These are phyloP conservation scores for Gnetum montanum DNA, from an alignment of 75 land plant genomes.

Conservation along the genomic window DNA sequence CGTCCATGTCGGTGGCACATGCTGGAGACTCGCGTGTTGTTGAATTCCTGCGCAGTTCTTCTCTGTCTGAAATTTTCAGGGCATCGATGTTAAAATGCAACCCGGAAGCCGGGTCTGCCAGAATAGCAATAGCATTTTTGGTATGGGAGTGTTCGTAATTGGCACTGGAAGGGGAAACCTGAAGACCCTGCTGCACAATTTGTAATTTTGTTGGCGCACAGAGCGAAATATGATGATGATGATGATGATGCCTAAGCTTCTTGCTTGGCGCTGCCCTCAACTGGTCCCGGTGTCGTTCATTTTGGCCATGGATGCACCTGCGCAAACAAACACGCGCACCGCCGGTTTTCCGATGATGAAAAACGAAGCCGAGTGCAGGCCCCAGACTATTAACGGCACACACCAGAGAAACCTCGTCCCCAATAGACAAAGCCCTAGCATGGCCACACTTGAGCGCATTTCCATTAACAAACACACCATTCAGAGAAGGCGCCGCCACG, in stretches of 20 bases:
- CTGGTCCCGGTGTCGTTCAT: no score
- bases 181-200: no score
- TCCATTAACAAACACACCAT: constrained; percentile 74
- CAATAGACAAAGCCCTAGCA: constrained; percentile 17
- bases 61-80: no score
- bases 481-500: constrained; percentile 38
- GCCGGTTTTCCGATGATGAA: not conserved
- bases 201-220: no score
- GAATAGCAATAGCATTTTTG: no score
- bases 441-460: constrained; percentile 11
- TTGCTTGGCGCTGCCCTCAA: not conserved
- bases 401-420: constrained; percentile 52
- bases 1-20: not conserved
- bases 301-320: constrained; percentile 1
- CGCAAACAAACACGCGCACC: constrained; percentile 49
- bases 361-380: constrained; percentile 3
- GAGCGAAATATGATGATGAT: not conserved
- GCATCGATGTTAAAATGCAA: no score
- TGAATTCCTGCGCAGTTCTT: not conserved
- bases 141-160: no score
- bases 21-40: not conserved
- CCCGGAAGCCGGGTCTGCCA: no score
- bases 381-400: no score
- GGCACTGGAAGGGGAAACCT: no score
- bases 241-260: not conserved